Base-by-base conservation (phyloP, 495 filamentous ascomycete species). In the Tuber melanosporum region DNA sequence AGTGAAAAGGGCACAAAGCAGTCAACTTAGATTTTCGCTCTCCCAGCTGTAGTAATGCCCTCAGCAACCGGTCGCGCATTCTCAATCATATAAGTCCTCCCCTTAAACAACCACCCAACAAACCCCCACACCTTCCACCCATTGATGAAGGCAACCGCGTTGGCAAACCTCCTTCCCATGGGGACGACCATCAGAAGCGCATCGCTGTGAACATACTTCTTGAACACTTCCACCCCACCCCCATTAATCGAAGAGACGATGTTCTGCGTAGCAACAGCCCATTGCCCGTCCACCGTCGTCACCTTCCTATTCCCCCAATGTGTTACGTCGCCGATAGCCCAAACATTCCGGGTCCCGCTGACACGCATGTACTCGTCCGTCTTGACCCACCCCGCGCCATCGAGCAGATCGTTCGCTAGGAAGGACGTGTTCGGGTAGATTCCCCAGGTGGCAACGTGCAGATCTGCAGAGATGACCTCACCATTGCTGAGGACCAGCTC, bases 401-500 rank as follows among this genome's bases (percentile, higher is more conserved):
- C 86, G 6, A 91, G 86, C 70, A 89, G 83, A 41, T 85, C 77
- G 15, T 83, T 79, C 7, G 88, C 85, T 32, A 92, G 80, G 84
- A 88, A 92, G 26, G 85, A 85, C 70, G 87, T 89, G 85, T 92
- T 92, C 69, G 91, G 89, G 0, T 86, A 69, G 17, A 87, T 85
- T 36, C 91, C 91, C 73, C 86, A 89, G 3, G 89, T 90, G 5
- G 91, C 87, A 72, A 92, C 87, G 84, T 91, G 91, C 26, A 91
- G 73, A 80, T 92, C 90, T 0, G 88, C 87, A 1, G 76, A 72
- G 39, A 88, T 71, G 10, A 79, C 83, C 42, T 85, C 81, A 0
- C 86, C 88, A 43, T 83, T 85, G 1, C 74, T 75, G n/a, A 83
- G 74, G 5, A 75, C 73, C n/a, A 85, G 39, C 36, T 81, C 75